Evolutionary conservation across 768 basidiomycete species (phyloP).

Genomic region (Leccinellum albellum): DNA sequence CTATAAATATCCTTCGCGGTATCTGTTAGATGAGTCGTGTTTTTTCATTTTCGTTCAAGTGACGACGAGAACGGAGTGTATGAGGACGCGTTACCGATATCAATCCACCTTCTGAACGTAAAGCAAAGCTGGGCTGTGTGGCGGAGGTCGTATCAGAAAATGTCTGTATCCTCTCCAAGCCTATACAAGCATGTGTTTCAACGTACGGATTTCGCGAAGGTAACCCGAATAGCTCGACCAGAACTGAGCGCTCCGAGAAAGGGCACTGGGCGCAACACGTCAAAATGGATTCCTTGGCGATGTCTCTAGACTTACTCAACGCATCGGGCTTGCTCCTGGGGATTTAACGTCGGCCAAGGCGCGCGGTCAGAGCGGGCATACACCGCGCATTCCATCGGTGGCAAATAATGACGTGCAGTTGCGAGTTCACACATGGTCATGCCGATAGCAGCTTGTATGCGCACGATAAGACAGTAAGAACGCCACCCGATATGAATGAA

Average conservation of each 20-base stretch:
- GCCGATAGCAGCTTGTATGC: conserved; percentile 60
- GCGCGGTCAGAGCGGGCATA: conserved; percentile 9
- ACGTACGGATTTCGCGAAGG: conserved; percentile 72
- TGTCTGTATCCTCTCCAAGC: not conserved
- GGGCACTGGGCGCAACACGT: conserved; percentile 43
- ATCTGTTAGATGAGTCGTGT: conserved; percentile 36
- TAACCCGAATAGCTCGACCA: conserved; percentile 88
- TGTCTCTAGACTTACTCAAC: conserved; percentile 42
- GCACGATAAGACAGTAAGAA: conserved; percentile 1
- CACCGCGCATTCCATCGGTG: conserved; percentile 60
- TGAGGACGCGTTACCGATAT: conserved; percentile 50
- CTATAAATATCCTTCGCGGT: conserved; percentile 62
- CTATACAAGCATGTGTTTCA: conserved; percentile 4
- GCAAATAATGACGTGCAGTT: conserved; percentile 63
- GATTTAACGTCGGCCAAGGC: not conserved
- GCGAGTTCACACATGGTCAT: conserved; percentile 81
- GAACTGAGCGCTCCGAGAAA: conserved; percentile 74
- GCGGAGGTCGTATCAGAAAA: conserved; percentile 14
- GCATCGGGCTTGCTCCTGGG: conserved; percentile 40
- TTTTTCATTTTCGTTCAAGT: conserved; percentile 2
- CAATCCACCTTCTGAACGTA: conserved; percentile 69
- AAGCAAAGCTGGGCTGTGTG: conserved; percentile 68
- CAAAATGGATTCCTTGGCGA: conserved; percentile 1
- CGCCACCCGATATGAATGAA: not conserved
- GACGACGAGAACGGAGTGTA: conserved; percentile 10